Evolutionary conservation across 768 basidiomycete genomes (phyloP).

Genomic region (Macrolepiota albuminosa): DNA sequence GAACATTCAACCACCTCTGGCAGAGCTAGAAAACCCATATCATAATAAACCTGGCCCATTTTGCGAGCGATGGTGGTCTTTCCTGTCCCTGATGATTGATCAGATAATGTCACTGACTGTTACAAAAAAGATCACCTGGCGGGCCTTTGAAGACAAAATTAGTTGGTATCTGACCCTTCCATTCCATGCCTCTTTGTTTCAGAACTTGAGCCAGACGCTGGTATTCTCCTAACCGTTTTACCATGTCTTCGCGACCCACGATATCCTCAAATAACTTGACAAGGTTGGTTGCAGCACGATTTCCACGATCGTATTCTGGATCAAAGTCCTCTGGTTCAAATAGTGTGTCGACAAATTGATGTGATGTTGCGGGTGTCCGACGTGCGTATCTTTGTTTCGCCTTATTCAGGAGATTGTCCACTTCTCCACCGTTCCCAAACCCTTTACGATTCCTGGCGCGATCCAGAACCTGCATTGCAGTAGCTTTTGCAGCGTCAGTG

Average conservation of each 20-base stretch:
- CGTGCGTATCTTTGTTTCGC: not conserved
- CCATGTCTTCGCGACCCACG: not conserved
- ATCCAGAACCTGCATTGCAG: not conserved
- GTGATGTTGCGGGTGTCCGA: not conserved
- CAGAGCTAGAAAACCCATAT: slow-evolving; percentile 50
- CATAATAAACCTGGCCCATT: slow-evolving; percentile 57
- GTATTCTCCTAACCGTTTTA: not conserved
- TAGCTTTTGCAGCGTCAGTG: not conserved
- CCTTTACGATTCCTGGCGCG: not conserved
- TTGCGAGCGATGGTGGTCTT: slow-evolving; percentile 62
- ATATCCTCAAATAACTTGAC: slow-evolving; percentile 20
- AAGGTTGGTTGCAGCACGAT: slow-evolving; percentile 46
- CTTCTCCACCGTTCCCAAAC: not conserved
- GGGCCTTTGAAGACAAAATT: slow-evolving; percentile 2
- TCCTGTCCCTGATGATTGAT: slow-evolving; percentile 43
- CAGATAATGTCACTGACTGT: not conserved
- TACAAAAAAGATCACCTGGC: not conserved
- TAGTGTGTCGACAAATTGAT: not conserved
- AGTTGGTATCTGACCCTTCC: not conserved
- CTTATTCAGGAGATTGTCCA: not conserved
- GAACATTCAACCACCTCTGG: slow-evolving; percentile 63
- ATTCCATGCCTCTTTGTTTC: not conserved
- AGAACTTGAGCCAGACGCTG: not conserved
- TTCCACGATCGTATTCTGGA: slow-evolving; percentile 48
- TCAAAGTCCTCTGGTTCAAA: slow-evolving; percentile 48